These are phyloP conservation scores for Solanum piurae DNA, from an alignment of 257 asterid genomes.

Conservation along the genomic window DNA sequence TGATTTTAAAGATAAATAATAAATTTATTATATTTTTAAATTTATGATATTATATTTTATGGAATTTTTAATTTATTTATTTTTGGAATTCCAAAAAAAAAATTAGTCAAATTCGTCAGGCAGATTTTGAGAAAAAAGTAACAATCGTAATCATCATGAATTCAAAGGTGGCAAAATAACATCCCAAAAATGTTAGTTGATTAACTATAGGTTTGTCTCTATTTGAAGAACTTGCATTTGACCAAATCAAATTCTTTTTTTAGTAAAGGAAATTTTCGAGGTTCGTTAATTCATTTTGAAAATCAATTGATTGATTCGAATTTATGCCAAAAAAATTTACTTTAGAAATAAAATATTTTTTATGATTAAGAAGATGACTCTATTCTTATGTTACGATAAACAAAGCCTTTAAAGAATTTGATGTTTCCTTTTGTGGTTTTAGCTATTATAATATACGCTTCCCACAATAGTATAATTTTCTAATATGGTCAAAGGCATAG, in stretches of 20 bases:
- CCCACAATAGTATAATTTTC: not conserved
- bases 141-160: not conserved
- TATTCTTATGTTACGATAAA: not conserved
- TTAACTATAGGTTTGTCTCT: not conserved
- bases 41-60: not conserved
- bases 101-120: not conserved
- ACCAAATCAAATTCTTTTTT: not conserved
- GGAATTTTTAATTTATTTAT: not conserved
- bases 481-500: not conserved
- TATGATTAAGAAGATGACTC: not conserved
- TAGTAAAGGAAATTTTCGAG: too few relatives aligned
- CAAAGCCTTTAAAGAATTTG: not conserved
- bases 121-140: not conserved
- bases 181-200: not conserved
- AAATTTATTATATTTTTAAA: not conserved
- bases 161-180: not conserved
- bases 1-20: not conserved
- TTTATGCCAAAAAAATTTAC: rapidly evolving
- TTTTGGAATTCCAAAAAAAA: not conserved
- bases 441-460: not conserved
- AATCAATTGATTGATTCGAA: not conserved
- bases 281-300: not conserved
- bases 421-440: not conserved
- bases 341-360: too few relatives aligned
- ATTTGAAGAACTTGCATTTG: not conserved